A percentile compares a stretch with the other conserved stretches of the same genome.
These are phyloP conservation scores for Gaeumannomyces tritici DNA, from an alignment of 2,329 filamentous ascomycete species.

Conservation along the genomic window DNA sequence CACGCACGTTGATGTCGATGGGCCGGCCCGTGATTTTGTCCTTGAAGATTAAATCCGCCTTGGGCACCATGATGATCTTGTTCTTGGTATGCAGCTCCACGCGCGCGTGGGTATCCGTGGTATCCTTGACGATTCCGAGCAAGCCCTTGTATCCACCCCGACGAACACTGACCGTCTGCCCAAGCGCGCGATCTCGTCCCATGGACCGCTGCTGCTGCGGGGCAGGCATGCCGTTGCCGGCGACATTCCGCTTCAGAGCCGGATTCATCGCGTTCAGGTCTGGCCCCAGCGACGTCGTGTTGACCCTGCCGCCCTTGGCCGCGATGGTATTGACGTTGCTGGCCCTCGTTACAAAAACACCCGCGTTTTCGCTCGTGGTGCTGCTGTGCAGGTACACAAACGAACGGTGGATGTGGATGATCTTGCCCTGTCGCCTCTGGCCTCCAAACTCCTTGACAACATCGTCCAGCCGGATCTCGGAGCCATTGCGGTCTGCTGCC, in stretches of 20 bases:
- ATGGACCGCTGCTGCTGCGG: slow-evolving; percentile 60
- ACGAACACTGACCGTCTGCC: slow-evolving; percentile 82
- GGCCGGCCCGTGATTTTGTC: slow-evolving; percentile 71
- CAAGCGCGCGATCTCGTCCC: slow-evolving; percentile 73
- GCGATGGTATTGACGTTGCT: slow-evolving; percentile 82
- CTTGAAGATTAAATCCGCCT: slow-evolving; percentile 74
- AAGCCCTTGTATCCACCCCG: slow-evolving; percentile 88
- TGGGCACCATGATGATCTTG: slow-evolving; percentile 79
- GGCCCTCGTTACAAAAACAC: slow-evolving; percentile 80
- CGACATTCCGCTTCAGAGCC: slow-evolving; percentile 59
- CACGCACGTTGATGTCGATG: slow-evolving; percentile 55
- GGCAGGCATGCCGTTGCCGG: slow-evolving; percentile 43
- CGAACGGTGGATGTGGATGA: slow-evolving; percentile 89
- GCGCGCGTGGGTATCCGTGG: slow-evolving; percentile 74
- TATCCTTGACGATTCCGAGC: slow-evolving; percentile 90
- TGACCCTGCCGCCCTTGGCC: slow-evolving; percentile 83
- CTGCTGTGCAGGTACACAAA: slow-evolving; percentile 85
- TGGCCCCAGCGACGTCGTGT: slow-evolving; percentile 48
- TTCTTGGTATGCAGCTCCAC: slow-evolving; percentile 92
- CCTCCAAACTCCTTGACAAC: slow-evolving; percentile 85
- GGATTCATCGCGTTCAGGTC: slow-evolving; percentile 91
- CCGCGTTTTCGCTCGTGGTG: slow-evolving; percentile 72
- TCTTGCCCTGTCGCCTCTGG: slow-evolving; percentile 76
- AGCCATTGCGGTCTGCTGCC: slow-evolving; percentile 84
- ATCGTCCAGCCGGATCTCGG: slow-evolving; percentile 85